Evolutionary conservation across 169 alveolate species (phyloP).

Genomic region (Eimeria sp.): DNA sequence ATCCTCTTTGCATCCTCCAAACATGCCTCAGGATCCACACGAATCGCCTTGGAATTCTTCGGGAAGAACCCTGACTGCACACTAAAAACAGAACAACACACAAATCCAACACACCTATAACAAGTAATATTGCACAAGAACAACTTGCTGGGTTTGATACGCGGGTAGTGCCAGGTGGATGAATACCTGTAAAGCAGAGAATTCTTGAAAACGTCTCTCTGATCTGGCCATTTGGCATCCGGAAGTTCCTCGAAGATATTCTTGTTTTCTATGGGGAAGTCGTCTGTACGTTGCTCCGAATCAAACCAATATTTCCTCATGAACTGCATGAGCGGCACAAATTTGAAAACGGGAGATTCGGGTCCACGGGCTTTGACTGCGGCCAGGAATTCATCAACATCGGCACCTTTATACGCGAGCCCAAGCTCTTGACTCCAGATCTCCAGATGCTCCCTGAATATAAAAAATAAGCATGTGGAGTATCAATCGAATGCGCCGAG

Average conservation of each 20-base stretch:
- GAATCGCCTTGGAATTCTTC: constrained; percentile 82
- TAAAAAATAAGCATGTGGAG: neutral
- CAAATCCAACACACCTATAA: neutral
- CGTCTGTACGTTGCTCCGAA: constrained; percentile 81
- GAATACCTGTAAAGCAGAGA: constrained; percentile 84
- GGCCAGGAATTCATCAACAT: constrained; percentile 85
- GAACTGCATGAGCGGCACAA: constrained; percentile 88
- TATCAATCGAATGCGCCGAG: neutral
- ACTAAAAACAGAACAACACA: constrained; percentile 42
- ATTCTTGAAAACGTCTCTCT: constrained; percentile 82
- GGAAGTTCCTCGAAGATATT: constrained; percentile 87
- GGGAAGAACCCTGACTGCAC: constrained; percentile 85
- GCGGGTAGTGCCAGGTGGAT: neutral
- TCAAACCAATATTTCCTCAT: constrained; percentile 88
- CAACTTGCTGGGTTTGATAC: neutral
- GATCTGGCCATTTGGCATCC: constrained; percentile 85
- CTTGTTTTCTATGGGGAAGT: constrained; percentile 85
- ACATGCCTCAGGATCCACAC: constrained; percentile 81
- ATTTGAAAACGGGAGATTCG: constrained; percentile 87
- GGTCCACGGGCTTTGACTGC: constrained; percentile 88
- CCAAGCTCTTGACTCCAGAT: constrained; percentile 86
- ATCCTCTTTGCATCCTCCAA: constrained; percentile 82
- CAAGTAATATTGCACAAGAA: neutral
- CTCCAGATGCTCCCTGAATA: constrained; percentile 82
- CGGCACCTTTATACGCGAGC: constrained; percentile 85